Evolutionary conservation across 2,329 filamentous ascomycete genomes (phyloP).

Genomic region (Colletotrichum sp.): DNA sequence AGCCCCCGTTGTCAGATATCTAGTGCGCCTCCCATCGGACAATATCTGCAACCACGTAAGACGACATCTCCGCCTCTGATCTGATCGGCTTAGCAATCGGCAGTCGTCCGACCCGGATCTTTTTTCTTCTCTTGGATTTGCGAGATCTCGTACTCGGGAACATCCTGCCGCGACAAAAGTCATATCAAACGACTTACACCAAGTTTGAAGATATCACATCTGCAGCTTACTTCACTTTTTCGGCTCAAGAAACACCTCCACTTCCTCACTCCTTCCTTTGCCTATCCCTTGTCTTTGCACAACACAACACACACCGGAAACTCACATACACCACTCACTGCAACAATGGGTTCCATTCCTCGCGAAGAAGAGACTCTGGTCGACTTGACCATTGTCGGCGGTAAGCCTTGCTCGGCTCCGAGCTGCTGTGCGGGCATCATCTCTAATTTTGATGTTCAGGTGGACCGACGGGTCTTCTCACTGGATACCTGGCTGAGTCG

Average conservation of each 20-base stretch:
- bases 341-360: constrained; percentile 18
- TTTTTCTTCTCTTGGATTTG: neutral
- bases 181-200: neutral
- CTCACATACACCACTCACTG: neutral
- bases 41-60: neutral
- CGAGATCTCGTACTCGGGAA: neutral
- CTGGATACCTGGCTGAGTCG: constrained; percentile 46
- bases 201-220: neutral
- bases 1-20: neutral
- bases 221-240: neutral
- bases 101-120: neutral
- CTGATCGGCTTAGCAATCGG: constrained; percentile 5
- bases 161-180: neutral
- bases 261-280: neutral
- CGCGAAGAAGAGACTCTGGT: constrained; percentile 23
- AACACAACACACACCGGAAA: neutral
- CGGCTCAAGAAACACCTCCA: neutral
- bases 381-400: constrained; percentile 43
- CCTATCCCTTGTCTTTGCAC: neutral
- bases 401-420: constrained; percentile 24
- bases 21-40: neutral
- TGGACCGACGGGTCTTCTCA: constrained; percentile 51
- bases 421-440: constrained; percentile 1
- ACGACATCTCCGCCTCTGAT: neutral
- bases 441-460: constrained; percentile 27